phyloP scores from a whole-genome alignment of 352 stramenopile genomes.

The Stramenopiles sp. region DNA sequence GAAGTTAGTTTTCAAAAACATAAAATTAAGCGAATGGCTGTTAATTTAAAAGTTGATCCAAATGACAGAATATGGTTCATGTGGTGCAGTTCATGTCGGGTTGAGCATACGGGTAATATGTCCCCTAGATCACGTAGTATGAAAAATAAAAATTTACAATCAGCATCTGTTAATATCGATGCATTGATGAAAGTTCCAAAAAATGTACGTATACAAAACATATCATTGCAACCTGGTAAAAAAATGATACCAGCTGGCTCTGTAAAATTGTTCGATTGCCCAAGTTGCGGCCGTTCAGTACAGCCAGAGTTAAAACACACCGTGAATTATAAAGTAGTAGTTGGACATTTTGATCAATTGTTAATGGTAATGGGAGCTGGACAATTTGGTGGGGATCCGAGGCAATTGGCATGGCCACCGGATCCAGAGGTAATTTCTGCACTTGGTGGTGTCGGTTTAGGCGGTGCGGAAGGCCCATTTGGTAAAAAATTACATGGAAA shows the following conservation, averaged over 20 bases:
- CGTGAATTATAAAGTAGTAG: constrained; percentile 74
- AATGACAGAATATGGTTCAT: constrained; percentile 77
- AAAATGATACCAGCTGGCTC: not conserved
- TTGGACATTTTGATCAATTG: constrained; percentile 74
- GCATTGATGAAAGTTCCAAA: constrained; percentile 22
- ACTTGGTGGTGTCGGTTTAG: constrained; percentile 74
- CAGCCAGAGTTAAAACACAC: constrained; percentile 43
- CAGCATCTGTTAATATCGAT: constrained; percentile 14
- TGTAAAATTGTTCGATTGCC: constrained; percentile 44
- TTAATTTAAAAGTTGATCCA: constrained; percentile 80
- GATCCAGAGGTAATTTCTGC: constrained; percentile 54
- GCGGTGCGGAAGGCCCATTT: no score
- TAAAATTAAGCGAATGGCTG: constrained; percentile 71
- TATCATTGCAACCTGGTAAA: constrained; percentile 10
- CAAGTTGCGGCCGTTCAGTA: constrained; percentile 49
- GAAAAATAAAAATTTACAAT: no score
- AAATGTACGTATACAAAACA: constrained; percentile 23
- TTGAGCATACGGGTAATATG: constrained; percentile 25
- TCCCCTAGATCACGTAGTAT: not conserved
- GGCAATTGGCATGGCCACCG: constrained; percentile 60
- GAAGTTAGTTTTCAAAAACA: constrained; percentile 68
- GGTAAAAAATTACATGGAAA: constrained; percentile 27
- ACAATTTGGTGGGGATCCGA: no score
- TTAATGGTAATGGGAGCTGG: constrained; percentile 40
- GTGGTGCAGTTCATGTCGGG: constrained; percentile 71